phyloP scores from a whole-genome alignment of 768 basidiomycete genomes.

The Lactarius sanguifluus region DNA sequence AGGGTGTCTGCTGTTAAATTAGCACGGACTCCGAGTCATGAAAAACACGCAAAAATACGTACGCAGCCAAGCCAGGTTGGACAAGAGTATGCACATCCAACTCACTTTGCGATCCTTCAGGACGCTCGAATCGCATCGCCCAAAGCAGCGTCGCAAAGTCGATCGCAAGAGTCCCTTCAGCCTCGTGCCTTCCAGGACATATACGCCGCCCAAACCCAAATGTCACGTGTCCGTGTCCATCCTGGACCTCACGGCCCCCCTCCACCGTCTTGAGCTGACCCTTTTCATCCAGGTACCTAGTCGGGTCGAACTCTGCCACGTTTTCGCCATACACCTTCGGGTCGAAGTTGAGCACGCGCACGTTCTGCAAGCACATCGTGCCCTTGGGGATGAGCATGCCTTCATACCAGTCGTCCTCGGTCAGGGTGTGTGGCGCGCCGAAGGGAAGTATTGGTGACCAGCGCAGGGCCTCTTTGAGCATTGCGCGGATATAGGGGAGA shows the following conservation, averaged over 20 bases:
- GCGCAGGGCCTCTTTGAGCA: slow-evolving; percentile 38
- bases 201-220: slow-evolving; percentile 36
- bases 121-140: slow-evolving; percentile 29
- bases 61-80: slow-evolving; percentile 13
- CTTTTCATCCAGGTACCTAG: slow-evolving; percentile 8
- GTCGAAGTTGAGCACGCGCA: slow-evolving; percentile 5
- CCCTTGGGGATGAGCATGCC: slow-evolving; percentile 26
- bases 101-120: slow-evolving; percentile 2
- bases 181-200: slow-evolving; percentile 37
- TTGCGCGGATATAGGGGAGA: slow-evolving; percentile 41
- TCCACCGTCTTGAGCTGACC: not conserved
- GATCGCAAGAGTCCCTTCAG: slow-evolving; percentile 36
- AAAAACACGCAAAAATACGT: not conserved
- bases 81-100: slow-evolving; percentile 4
- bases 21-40: slow-evolving; percentile 5
- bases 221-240: slow-evolving; percentile 29
- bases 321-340: not conserved
- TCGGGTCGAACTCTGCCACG: not conserved
- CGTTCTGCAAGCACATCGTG: slow-evolving; percentile 3
- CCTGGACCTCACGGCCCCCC: slow-evolving; percentile 32
- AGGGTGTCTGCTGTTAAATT: slow-evolving; percentile 6
- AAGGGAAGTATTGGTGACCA: slow-evolving; percentile 33
- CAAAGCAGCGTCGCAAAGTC: slow-evolving; percentile 35
- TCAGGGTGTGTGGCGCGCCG: slow-evolving; percentile 18
- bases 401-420: slow-evolving; percentile 19